These are phyloP conservation scores for Benincasa hispida DNA, from an alignment of 306 rosid genomes.

Conservation along the genomic window DNA sequence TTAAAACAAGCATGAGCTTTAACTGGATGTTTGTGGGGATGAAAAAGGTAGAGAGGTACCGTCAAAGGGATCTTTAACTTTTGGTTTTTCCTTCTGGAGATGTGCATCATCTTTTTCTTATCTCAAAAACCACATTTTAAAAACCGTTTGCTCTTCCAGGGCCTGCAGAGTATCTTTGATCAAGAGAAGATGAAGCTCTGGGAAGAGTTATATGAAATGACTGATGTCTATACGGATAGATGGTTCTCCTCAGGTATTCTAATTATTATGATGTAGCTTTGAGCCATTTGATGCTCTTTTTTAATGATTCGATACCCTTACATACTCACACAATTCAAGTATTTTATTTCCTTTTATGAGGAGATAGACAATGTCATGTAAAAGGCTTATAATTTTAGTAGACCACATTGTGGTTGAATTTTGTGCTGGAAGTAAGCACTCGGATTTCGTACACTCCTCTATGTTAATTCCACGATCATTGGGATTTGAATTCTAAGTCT, in stretches of 20 bases:
- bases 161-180: conserved; percentile 54
- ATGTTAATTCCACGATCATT: not conserved
- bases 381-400: not conserved
- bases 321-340: not conserved
- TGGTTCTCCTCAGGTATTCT: conserved; percentile 84
- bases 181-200: conserved; percentile 34
- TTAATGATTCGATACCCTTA: not conserved
- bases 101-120: not conserved
- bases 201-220: conserved; percentile 63
- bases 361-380: not conserved
- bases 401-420: not conserved
- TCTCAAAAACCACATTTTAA: not conserved
- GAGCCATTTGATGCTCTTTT: not conserved
- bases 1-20: not conserved
- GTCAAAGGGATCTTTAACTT: not conserved
- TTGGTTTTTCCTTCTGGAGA: not conserved
- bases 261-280: not conserved
- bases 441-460: not conserved
- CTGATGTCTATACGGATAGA: conserved; percentile 77
- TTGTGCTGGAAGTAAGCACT: not conserved
- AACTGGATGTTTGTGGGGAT: not conserved
- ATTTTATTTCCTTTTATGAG: not conserved
- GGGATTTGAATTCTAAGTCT: not conserved
- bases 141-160: conserved; percentile 38
- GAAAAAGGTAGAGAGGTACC: not conserved